Conservation (phyloP, 768 basidiomycete genomes). For the Butyriboletus loyo region DNA sequence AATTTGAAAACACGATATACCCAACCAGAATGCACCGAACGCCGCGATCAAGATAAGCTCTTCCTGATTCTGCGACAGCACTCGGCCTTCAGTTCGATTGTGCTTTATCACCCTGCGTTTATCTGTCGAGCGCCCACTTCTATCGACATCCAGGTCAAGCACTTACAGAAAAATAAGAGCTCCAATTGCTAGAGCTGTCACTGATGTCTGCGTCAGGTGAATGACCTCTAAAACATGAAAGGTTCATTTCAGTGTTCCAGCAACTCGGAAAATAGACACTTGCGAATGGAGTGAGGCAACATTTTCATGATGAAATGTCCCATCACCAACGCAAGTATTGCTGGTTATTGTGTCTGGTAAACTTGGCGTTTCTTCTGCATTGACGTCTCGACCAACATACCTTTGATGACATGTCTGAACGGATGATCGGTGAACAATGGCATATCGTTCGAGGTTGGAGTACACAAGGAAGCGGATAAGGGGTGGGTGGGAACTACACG, state of each 20-base stretch:
- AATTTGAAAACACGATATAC: constrained; percentile 38
- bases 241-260: constrained; percentile 9
- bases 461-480: constrained; percentile 18
- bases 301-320: constrained; percentile 53
- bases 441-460: constrained; percentile 23
- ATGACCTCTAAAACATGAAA: constrained; percentile 46
- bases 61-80: constrained; percentile 69
- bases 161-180: constrained; percentile 65
- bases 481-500: constrained; percentile 27
- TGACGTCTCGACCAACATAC: constrained; percentile 14
- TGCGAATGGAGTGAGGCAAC: constrained; percentile 36
- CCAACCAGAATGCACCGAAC: constrained; percentile 74
- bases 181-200: constrained; percentile 66
- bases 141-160: neutral
- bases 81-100: constrained; percentile 52
- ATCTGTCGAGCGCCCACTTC: neutral
- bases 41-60: constrained; percentile 70
- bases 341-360: constrained; percentile 32
- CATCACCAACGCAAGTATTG: constrained; percentile 43
- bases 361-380: neutral
- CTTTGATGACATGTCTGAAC: constrained; percentile 32
- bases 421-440: constrained; percentile 32
- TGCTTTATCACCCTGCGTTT: constrained; percentile 60
- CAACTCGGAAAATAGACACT: constrained; percentile 15
- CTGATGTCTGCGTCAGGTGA: constrained; percentile 69